phyloP scores from a whole-genome alignment of 2,329 filamentous ascomycete species.

The Trichoderma breve region DNA sequence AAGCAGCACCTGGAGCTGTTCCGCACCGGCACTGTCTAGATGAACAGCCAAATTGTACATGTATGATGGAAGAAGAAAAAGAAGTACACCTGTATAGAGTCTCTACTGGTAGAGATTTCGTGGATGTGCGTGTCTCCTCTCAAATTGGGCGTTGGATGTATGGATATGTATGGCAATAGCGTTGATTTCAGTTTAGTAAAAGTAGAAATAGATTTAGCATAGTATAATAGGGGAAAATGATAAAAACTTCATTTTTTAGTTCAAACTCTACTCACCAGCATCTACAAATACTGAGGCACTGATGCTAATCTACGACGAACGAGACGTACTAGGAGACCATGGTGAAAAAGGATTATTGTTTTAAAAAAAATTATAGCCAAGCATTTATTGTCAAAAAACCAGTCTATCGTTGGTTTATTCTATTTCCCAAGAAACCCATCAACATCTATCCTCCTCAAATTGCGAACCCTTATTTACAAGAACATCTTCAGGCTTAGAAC shows the following conservation, averaged over 20 bases:
- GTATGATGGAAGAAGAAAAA: background rate
- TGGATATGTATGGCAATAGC: background rate
- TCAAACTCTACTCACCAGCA: background rate
- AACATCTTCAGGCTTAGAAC: conserved; percentile 19
- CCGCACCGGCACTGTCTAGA: conserved; percentile 47
- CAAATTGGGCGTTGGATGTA: background rate
- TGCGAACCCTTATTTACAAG: conserved; percentile 9
- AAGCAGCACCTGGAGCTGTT: conserved; percentile 68
- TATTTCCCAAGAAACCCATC: background rate
- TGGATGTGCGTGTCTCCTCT: background rate
- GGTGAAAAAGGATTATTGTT: background rate
- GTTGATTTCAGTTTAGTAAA: background rate
- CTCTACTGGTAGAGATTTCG: background rate
- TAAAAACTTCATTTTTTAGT: background rate
- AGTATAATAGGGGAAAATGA: background rate
- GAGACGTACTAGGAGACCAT: background rate
- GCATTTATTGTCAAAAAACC: conserved; percentile 11
- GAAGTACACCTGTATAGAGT: background rate
- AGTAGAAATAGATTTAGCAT: background rate
- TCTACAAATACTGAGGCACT: background rate
- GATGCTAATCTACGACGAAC: background rate
- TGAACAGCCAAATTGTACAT: background rate
- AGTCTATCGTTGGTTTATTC: conserved; percentile 17
- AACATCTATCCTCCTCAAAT: background rate
- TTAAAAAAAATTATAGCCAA: background rate